A percentile compares a stretch with the other conserved stretches of the same genome.
phyloP scores from a whole-genome alignment of 2,329 filamentous ascomycete genomes.

The Emergomyces africanus region DNA sequence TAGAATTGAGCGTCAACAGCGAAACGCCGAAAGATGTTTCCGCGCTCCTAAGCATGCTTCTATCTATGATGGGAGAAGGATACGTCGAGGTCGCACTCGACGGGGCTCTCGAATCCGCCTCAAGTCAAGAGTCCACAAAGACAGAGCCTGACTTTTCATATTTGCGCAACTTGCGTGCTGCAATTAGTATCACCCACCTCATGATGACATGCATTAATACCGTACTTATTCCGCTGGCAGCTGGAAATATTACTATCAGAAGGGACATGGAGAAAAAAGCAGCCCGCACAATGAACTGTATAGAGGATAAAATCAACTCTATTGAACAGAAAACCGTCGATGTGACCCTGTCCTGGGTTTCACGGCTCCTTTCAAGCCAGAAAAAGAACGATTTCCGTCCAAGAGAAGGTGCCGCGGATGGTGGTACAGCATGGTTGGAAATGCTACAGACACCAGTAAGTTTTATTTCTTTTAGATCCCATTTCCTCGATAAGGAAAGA shows the following conservation, averaged over 20 bases:
- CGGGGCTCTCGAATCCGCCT: constrained; percentile 60
- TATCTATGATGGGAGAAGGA: constrained; percentile 79
- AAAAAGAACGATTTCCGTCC: constrained; percentile 85
- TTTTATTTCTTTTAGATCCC: background rate
- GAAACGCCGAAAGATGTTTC: constrained; percentile 93
- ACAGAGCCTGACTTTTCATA: constrained; percentile 80
- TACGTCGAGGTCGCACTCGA: constrained; percentile 55
- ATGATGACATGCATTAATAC: constrained; percentile 88
- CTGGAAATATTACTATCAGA: constrained; percentile 78
- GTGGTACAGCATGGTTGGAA: constrained; percentile 44
- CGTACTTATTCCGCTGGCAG: constrained; percentile 78
- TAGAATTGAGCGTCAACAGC: constrained; percentile 75
- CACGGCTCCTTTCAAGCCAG: constrained; percentile 59
- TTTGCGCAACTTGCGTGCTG: constrained; percentile 62
- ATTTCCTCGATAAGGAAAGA: background rate
- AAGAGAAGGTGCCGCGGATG: constrained; percentile 52
- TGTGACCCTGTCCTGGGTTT: constrained; percentile 63
- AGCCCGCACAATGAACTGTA: constrained; percentile 56
- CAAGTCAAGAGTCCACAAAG: constrained; percentile 64
- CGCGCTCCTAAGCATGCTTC: constrained; percentile 66
- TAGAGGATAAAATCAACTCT: constrained; percentile 71
- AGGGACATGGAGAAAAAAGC: constrained; percentile 80
- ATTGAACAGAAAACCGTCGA: constrained; percentile 58
- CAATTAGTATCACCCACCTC: constrained; percentile 80
- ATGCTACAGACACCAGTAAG: constrained; percentile 60